Evolutionary conservation across 805 yeast species (phyloP), one percentile per base, ranked within the genome.

Genomic region (Metschnikowia orientalis): DNA sequence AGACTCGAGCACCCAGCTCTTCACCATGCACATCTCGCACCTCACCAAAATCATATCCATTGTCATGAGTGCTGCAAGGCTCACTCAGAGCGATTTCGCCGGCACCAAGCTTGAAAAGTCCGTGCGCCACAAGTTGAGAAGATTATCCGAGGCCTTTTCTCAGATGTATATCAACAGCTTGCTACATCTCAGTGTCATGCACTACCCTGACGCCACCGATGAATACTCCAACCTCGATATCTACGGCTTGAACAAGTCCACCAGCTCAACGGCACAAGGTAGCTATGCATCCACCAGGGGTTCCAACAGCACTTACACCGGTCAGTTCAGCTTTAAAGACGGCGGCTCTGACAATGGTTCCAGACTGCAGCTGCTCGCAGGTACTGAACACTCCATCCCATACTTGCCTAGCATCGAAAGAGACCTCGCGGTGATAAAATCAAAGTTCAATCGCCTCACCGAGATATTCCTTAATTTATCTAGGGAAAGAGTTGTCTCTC

Each of bases 141-240:
- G 70, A 38, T 60, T 81, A 10, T 71, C 78, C 0, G 57, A 68
- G 6, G 63, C 80, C 1, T 67, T 77, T 37, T 72, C 85, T 2
- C 81, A 77, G 38, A 68, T 83, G 36, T 76, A 78, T 37, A 73
- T 81, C 36, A 78, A 78, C 48, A 82, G 85, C 6, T 65, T 72
- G 30, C 51, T 82, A n/a, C 81, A 75, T 51, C 61, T 81, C 33
- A 62, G 65, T 28, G 61, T 66, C 19, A 56, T 67, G 56, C 61
- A 61, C 37, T 44, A 58, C 35, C 38, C 53, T 4, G 48, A 47
- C n/a, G 44, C 46, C 3, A 47, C 46, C 5, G 54, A 49, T 1
- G 59, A 57, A 15, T 44, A 61, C 19, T 59, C 65, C 36, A 54
- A 47, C 22, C 47, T 50, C 19, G 67, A 62, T 31, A 51, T 59